These are phyloP conservation scores for Nakataea oryzae DNA, from an alignment of 2,329 filamentous ascomycete genomes.

Conservation along the genomic window DNA sequence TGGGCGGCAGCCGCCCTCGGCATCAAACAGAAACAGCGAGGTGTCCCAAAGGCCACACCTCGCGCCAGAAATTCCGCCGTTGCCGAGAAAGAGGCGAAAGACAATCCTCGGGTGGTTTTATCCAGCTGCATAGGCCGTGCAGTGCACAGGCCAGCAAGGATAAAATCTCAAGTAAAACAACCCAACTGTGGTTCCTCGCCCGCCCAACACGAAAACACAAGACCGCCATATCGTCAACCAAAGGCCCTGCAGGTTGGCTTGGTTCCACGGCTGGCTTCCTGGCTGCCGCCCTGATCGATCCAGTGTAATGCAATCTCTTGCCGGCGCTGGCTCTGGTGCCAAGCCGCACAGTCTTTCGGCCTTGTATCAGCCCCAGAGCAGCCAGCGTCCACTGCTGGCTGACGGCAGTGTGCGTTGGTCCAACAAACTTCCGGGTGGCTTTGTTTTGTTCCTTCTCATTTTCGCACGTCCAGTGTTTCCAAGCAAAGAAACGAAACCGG, in stretches of 20 bases:
- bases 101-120: neutral
- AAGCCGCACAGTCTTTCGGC: too few relatives aligned
- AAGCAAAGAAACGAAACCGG: neutral
- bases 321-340: too few relatives aligned
- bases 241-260: neutral
- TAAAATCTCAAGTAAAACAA: neutral
- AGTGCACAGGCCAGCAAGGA: neutral
- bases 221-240: neutral
- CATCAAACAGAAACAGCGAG: too few relatives aligned
- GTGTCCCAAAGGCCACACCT: too few relatives aligned
- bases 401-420: too few relatives aligned
- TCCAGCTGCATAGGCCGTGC: neutral
- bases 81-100: neutral
- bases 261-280: neutral
- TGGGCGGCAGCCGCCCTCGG: neutral
- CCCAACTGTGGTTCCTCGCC: neutral
- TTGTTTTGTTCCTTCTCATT: neutral
- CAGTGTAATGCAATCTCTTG: too few relatives aligned
- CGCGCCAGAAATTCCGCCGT: neutral
- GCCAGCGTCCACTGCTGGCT: too few relatives aligned
- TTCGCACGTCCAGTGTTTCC: neutral
- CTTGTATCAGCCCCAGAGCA: too few relatives aligned
- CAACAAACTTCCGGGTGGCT: too few relatives aligned
- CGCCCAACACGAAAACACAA: neutral
- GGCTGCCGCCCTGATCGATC: too few relatives aligned